These are phyloP conservation scores for Lactarius trivialis DNA, from an alignment of 768 basidiomycete genomes.

Conservation along the genomic window DNA sequence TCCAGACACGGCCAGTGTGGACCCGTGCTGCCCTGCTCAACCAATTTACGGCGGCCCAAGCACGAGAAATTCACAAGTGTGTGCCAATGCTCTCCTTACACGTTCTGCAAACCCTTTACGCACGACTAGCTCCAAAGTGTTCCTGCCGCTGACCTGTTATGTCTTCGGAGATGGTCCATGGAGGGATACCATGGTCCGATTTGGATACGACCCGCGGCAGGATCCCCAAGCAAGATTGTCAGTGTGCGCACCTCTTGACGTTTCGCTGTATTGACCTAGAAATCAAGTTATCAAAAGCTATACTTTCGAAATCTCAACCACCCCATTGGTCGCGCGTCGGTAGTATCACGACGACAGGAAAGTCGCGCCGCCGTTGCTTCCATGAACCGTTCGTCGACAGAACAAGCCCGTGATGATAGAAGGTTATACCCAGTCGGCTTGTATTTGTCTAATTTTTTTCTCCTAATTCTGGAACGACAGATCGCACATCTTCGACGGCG, in stretches of 20 bases:
- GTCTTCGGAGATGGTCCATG: slow-evolving; percentile 93
- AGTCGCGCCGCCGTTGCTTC: slow-evolving; percentile 28
- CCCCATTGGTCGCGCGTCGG: slow-evolving; percentile 69
- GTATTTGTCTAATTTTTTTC: neutral
- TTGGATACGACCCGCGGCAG: slow-evolving; percentile 85
- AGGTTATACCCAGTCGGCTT: slow-evolving; percentile 20
- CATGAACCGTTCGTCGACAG: slow-evolving; percentile 35
- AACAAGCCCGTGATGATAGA: slow-evolving; percentile 25
- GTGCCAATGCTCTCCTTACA: slow-evolving; percentile 20
- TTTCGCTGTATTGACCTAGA: slow-evolving; percentile 2
- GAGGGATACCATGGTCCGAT: slow-evolving; percentile 80
- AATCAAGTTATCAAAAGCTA: slow-evolving; percentile 72
- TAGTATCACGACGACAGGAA: slow-evolving; percentile 62
- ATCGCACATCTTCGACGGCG: slow-evolving; percentile 88
- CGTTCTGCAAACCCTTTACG: neutral
- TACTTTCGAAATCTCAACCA: slow-evolving; percentile 88
- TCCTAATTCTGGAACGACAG: slow-evolving; percentile 15
- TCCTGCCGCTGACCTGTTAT: slow-evolving; percentile 78
- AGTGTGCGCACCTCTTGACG: slow-evolving; percentile 28
- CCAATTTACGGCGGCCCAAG: slow-evolving; percentile 63
- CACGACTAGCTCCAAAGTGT: slow-evolving; percentile 60
- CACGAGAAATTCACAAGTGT: slow-evolving; percentile 71
- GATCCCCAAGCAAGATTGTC: slow-evolving; percentile 71
- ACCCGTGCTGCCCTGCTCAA: slow-evolving; percentile 81
- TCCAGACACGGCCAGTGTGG: slow-evolving; percentile 80